phyloP scores from a whole-genome alignment of 768 basidiomycete species.

The Tylopilus felleus region DNA sequence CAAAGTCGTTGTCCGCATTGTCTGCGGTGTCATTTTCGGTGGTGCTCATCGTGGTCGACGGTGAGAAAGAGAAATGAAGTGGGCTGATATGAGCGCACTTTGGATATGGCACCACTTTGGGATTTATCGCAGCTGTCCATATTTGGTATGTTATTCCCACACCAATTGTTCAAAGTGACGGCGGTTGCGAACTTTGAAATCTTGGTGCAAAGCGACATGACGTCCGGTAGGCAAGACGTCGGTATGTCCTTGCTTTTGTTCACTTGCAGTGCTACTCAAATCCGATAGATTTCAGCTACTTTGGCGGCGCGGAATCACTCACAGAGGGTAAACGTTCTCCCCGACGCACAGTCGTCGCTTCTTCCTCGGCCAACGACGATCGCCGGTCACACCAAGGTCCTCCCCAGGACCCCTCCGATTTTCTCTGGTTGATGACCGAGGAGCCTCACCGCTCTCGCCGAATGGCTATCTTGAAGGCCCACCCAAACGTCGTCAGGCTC shows the following conservation, averaged over 20 bases:
- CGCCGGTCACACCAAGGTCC: constrained; percentile 45
- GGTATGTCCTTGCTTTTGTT: constrained; percentile 13
- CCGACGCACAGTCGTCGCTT: constrained; percentile 47
- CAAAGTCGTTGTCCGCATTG: constrained; percentile 35
- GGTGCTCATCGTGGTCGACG: constrained; percentile 17
- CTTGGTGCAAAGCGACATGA: constrained; percentile 16
- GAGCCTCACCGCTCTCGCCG: constrained; percentile 92
- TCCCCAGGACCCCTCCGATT: constrained; percentile 79
- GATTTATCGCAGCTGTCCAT: constrained; percentile 7
- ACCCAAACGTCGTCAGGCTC: constrained; percentile 92
- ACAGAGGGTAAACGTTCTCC: constrained; percentile 51
- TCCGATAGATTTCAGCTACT: constrained; percentile 67
- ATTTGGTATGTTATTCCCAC: constrained; percentile 28
- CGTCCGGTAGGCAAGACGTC: constrained; percentile 10
- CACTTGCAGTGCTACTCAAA: not conserved
- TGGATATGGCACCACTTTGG: constrained; percentile 27
- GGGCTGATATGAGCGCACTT: not conserved
- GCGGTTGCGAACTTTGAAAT: not conserved
- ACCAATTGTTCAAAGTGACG: not conserved
- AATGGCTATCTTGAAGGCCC: constrained; percentile 87
- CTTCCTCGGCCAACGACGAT: constrained; percentile 39
- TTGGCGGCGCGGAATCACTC: constrained; percentile 80
- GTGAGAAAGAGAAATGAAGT: not conserved
- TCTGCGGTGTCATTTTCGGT: constrained; percentile 15
- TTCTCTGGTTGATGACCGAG: constrained; percentile 96